Base-by-base conservation (phyloP, 176 grass and related monocot species). In the Carex kokanica region DNA sequence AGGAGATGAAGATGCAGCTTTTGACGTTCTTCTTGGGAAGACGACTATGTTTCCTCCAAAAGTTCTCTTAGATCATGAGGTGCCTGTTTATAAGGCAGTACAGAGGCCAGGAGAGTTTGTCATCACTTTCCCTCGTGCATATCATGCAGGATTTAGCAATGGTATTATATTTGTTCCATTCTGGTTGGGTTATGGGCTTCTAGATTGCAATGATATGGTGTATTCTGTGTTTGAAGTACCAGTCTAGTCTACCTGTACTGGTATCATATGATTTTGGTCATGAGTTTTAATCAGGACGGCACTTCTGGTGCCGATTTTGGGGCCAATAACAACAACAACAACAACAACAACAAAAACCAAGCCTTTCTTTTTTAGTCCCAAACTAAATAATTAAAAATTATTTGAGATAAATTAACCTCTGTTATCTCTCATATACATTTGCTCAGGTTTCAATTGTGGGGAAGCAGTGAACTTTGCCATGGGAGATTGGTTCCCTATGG, bases 41-140 rank as follows among this genome's bases (percentile, higher is more conserved):
- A 98, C 96, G 23, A 98, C 96, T 41, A 95, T 98, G 96, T 98
- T 98, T 69, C 96, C 96, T 45, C 96, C 96, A 49, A 95, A 88
- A 86, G 64, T 98, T 69, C 68, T 98, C 69, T 73, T 98, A 80
- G 88, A 91, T 78, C 88, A 91, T 81, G 84, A 84, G 62, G 89
- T 98, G 88, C 96, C 96, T 80, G 91, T 98, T 71, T 95, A 95
- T 83, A 99, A 80, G 88, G 93, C 97, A 38, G 93, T 99, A 36
- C 97, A 99, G 64, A 91, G 90, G 78, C 97, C 97, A 61, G 97
- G 97, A 82, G 97, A 99, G 81, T 99, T 93, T 66, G 91, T 99
- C 52, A 78, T 99, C 77, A 99, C 97, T 60, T 99, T 99, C 62
- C 97, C 97, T 63, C 89, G 93, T 80, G 90, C 93, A 73, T 99